Conservation (phyloP, 2,329 filamentous ascomycete species). For the Rachicladosporium sp. region DNA sequence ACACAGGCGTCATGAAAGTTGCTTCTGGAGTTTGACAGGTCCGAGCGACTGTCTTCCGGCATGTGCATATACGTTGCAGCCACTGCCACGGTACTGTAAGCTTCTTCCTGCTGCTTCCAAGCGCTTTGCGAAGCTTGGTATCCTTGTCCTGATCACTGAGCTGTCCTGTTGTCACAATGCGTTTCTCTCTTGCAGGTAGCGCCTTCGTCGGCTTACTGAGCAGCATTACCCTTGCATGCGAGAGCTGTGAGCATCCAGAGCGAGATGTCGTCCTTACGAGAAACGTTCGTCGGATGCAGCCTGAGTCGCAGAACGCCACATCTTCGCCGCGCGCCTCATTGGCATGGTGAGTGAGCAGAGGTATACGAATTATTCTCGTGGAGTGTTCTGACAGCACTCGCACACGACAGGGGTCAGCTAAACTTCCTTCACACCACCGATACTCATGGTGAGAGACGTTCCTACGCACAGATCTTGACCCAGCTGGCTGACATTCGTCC, state of each 20-base stretch:
- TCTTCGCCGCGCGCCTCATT: slow-evolving; percentile 28
- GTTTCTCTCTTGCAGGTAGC: slow-evolving; percentile 10
- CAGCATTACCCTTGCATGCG: slow-evolving; percentile 16
- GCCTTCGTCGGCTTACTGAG: slow-evolving; percentile 1
- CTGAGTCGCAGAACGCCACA: slow-evolving; percentile 30
- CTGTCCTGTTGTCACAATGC: not conserved
- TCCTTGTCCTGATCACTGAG: not conserved
- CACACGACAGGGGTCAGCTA: slow-evolving; percentile 35
- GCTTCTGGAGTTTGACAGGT: not conserved
- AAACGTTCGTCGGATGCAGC: slow-evolving; percentile 32
- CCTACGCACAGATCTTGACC: not conserved
- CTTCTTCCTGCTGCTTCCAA: not conserved
- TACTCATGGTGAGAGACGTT: slow-evolving; percentile 37
- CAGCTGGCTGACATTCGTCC: not conserved
- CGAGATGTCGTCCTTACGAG: slow-evolving; percentile 29
- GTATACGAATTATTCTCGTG: no score
- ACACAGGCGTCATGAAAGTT: not conserved
- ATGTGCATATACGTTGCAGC: not conserved
- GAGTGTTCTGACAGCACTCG: no score
- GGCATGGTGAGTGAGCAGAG: slow-evolving; percentile 34
- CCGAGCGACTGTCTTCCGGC: not conserved
- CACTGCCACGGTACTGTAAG: not conserved
- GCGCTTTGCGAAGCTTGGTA: not conserved
- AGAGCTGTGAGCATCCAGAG: slow-evolving; percentile 29
- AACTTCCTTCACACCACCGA: slow-evolving; percentile 57